Percentiles rank a stretch among this genome's conserved stretches.
Evolutionary conservation across 1,284 basidiomycete species (phyloP).

Genomic region (Coriolopsis trogii): DNA sequence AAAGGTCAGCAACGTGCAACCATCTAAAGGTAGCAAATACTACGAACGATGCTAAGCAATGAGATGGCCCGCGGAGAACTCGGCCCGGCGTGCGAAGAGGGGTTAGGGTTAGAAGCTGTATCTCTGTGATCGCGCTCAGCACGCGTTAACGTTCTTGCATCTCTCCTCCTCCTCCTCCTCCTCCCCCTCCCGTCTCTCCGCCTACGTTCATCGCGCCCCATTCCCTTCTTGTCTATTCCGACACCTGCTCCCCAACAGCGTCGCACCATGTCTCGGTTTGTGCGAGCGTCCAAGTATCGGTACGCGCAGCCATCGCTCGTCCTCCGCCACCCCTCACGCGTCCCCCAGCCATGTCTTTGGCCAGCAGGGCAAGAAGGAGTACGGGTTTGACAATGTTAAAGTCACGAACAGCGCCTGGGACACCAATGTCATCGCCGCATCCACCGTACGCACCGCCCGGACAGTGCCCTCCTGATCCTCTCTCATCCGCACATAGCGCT

Average conservation of each 20-base stretch:
- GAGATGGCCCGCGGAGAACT: background rate
- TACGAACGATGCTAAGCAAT: no score
- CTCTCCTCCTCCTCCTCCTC: background rate
- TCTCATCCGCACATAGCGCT: slow-evolving; percentile 54
- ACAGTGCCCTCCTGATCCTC: slow-evolving; percentile 10
- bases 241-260: background rate
- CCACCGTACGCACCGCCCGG: slow-evolving; percentile 57
- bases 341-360: slow-evolving; percentile 85
- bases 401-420: slow-evolving; percentile 92
- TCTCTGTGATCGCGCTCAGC: background rate
- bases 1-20: no score
- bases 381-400: slow-evolving; percentile 90
- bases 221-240: background rate
- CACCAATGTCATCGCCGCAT: slow-evolving; percentile 92
- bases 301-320: slow-evolving; percentile 36
- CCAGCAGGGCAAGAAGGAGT: slow-evolving; percentile 81
- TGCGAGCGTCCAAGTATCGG: slow-evolving; percentile 76
- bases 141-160: background rate
- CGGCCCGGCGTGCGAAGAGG: background rate
- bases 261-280: slow-evolving; percentile 67
- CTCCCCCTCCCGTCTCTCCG: background rate
- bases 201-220: background rate
- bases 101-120: background rate
- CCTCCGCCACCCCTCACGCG: slow-evolving; percentile 27
- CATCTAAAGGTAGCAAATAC: no score